Base-by-base conservation (phyloP, 257 asterid genomes). In the Salvia splendens region DNA sequence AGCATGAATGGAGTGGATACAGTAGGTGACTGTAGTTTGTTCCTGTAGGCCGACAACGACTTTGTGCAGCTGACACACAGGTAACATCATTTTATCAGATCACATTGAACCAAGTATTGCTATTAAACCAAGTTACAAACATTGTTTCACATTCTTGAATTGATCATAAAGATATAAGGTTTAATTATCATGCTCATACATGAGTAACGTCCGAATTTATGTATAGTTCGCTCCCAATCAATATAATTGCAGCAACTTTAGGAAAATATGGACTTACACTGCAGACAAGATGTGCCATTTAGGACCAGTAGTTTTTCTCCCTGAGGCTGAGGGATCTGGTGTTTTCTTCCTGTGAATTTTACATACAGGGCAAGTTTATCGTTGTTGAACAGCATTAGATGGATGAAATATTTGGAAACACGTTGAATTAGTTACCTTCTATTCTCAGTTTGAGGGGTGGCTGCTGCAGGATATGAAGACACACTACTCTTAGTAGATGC, bases 231-330 rank as follows among this genome's bases (percentile, higher is more conserved):
- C 5, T 41, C 30, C 63, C 15, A 1, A 40, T 16, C 48, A 54
- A 20, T 56, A 20, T 17, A n/a, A 49, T 16, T 17, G 53, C n/a
- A 48, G n/a, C 43, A 30, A 12, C 12, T 10, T 9, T 66, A 16
- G 41, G 50, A 24, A 51, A 66, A 17, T 54, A 48, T 14, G 55
- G 47, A 81, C 96, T 86, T 83, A 92, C 97, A 83, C 86, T 12
- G 97, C 79, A 40, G 97, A 82, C 67, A 87, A 71, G 67, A 87
- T 64, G 75, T 83, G 82, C 95, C 98, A 82, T 72, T 81, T 87
- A 15, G 89, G 87, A 64, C 86, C 89, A 14, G 80, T 35, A 64
- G 89, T 82, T 89, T 82, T 86, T 80, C 80, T 83, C 75, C 95
- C 87, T 20, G 78, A 72, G 49, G 78, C 83, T 12, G 83, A 59